Evolutionary conservation across 148 eudicot genomes (phyloP).

Genomic region (Rhododendron ferrugineum): DNA sequence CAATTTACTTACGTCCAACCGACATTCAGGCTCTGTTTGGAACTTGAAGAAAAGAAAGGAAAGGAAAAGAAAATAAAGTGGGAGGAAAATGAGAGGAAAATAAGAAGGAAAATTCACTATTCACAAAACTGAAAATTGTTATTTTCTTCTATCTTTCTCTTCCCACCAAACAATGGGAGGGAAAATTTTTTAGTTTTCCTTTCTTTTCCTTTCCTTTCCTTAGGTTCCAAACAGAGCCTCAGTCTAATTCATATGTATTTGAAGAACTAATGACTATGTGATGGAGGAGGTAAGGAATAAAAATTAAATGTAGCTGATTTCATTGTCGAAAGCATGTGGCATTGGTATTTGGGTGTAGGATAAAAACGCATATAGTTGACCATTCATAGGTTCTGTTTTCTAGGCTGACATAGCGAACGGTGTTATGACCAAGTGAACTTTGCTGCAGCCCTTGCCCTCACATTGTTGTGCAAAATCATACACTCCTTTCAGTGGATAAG

Average conservation of each 20-base stretch:
- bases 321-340: not conserved
- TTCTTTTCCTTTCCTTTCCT: too few relatives aligned
- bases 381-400: not conserved
- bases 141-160: too few relatives aligned
- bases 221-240: too few relatives aligned
- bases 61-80: too few relatives aligned
- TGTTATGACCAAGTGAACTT: not conserved
- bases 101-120: too few relatives aligned
- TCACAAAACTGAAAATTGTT: too few relatives aligned
- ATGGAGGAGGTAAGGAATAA: not conserved
- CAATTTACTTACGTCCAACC: not conserved
- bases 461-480: not conserved
- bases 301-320: not conserved
- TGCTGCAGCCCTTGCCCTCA: not conserved
- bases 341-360: not conserved
- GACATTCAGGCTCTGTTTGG: too few relatives aligned
- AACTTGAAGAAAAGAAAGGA: too few relatives aligned
- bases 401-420: not conserved
- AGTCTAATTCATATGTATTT: not conserved
- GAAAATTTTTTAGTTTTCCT: too few relatives aligned
- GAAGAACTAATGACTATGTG: not conserved
- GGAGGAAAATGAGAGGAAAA: too few relatives aligned
- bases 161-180: too few relatives aligned
- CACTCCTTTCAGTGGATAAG: not conserved
- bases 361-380: not conserved